Conservation (phyloP, 352 stramenopile species). For the Thraustochytrium striatum region DNA sequence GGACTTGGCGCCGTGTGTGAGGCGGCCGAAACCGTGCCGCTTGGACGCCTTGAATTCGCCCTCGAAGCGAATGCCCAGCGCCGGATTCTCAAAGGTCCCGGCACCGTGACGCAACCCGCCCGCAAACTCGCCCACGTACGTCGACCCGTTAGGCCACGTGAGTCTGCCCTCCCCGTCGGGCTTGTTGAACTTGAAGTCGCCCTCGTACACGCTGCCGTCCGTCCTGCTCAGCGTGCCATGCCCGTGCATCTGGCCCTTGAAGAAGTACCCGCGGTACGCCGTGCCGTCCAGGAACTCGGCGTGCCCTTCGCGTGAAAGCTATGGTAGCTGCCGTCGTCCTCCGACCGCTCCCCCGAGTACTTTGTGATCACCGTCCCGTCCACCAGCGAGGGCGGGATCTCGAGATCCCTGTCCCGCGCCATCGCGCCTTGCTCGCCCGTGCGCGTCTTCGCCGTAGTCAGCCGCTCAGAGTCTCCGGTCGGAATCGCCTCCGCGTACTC, state of each 20-base stretch:
- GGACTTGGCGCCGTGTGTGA: conserved; percentile 58
- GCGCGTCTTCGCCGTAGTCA: background rate
- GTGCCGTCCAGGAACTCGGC: conserved; percentile 66
- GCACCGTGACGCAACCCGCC: conserved; percentile 67
- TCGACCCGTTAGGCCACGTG: conserved; percentile 71
- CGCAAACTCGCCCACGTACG: conserved; percentile 69
- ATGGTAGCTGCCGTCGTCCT: background rate
- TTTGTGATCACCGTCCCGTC: background rate
- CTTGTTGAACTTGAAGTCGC: conserved; percentile 67
- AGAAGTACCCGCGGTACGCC: conserved; percentile 66
- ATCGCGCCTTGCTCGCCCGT: background rate
- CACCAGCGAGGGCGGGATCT: background rate
- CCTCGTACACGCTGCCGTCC: conserved; percentile 65
- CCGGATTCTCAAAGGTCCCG: conserved; percentile 61
- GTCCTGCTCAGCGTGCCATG: conserved; percentile 65
- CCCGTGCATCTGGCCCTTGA: conserved; percentile 69
- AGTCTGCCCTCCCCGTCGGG: conserved; percentile 65
- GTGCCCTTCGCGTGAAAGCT: conserved; percentile 61
- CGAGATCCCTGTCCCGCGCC: background rate
- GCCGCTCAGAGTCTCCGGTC: no score
- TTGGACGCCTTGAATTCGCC: conserved; percentile 17
- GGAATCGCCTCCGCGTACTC: no score
- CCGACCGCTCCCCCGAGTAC: background rate
- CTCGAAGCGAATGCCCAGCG: background rate
- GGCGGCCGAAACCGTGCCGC: background rate